Conservation (phyloP, 805 yeast species). For the Pichia cabralensis region DNA sequence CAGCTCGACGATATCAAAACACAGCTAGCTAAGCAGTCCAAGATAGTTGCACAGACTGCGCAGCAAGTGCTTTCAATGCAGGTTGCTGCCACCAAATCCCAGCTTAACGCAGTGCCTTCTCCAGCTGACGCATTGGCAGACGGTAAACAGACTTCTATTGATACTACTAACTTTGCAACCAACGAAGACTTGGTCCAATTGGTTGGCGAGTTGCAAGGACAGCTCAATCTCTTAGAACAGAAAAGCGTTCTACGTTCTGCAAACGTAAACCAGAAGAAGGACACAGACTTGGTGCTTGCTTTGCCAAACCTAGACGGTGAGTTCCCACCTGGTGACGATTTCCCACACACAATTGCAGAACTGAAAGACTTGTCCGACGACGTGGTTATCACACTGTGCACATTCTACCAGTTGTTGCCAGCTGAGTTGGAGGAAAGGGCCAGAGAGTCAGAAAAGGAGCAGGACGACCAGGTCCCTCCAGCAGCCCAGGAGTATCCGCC, state of each 20-base stretch:
- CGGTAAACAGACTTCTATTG: slow-evolving; percentile 22
- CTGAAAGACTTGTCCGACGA: slow-evolving; percentile 38
- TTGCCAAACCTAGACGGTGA: slow-evolving; percentile 76
- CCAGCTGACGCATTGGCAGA: no score
- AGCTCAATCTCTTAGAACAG: slow-evolving; percentile 69
- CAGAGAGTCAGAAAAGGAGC: slow-evolving; percentile 35
- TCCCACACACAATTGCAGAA: slow-evolving; percentile 50
- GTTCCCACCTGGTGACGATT: slow-evolving; percentile 39
- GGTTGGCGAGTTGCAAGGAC: slow-evolving; percentile 85
- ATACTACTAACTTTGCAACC: slow-evolving; percentile 53
- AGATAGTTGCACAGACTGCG: slow-evolving; percentile 66
- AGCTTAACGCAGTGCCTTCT: slow-evolving; percentile 15
- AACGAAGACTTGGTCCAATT: slow-evolving; percentile 80
- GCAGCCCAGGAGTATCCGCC: slow-evolving; percentile 29
- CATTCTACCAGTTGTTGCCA: slow-evolving; percentile 72
- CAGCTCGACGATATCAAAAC: slow-evolving; percentile 42
- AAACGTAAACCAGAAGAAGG: slow-evolving; percentile 41
- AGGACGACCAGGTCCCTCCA: slow-evolving; percentile 24
- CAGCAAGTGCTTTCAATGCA: slow-evolving; percentile 66
- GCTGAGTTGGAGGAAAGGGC: slow-evolving; percentile 47
- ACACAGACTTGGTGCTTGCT: slow-evolving; percentile 47
- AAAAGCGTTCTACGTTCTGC: slow-evolving; percentile 62
- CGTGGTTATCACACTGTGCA: slow-evolving; percentile 43
- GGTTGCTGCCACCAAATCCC: slow-evolving; percentile 36
- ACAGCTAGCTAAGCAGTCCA: slow-evolving; percentile 41